Evolutionary conservation across 495 filamentous ascomycete genomes (phyloP).

Genomic region (Aspergillus biplanus): DNA sequence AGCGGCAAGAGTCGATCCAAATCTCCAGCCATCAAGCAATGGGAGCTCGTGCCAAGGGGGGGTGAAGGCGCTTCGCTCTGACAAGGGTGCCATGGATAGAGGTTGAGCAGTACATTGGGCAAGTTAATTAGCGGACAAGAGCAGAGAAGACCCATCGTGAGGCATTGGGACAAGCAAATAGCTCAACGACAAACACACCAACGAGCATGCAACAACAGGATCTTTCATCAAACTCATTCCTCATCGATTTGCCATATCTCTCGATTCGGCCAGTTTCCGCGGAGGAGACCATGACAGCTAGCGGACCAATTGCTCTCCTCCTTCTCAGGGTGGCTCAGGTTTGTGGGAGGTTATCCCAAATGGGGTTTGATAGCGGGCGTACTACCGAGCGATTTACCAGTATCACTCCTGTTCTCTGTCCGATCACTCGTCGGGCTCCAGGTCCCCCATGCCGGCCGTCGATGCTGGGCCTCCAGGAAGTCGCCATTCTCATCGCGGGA

Average conservation of each 20-base stretch:
- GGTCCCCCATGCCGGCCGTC: too few relatives aligned
- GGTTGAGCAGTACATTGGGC: constrained; percentile 15
- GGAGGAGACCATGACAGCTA: too few relatives aligned
- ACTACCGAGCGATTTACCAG: too few relatives aligned
- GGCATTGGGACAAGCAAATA: constrained; percentile 25
- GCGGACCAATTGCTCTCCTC: too few relatives aligned
- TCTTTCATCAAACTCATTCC: constrained; percentile 32
- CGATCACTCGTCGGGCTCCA: too few relatives aligned
- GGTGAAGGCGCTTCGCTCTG: constrained; percentile 25
- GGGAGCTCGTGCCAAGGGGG: constrained; percentile 34
- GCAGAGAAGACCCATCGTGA: constrained; percentile 31
- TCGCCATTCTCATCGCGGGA: too few relatives aligned
- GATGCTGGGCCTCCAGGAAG: too few relatives aligned
- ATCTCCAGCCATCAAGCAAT: constrained; percentile 42
- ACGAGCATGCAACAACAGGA: constrained; percentile 40
- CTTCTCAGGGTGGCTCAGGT: too few relatives aligned
- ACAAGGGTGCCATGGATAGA: constrained; percentile 20
- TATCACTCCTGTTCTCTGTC: too few relatives aligned
- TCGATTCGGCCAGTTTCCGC: too few relatives aligned
- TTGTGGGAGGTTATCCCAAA: too few relatives aligned
- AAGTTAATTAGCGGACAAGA: constrained; percentile 43
- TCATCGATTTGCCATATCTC: neutral
- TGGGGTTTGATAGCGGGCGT: too few relatives aligned
- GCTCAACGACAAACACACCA: constrained; percentile 36
- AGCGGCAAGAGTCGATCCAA: constrained; percentile 38